Evolutionary conservation across 306 rosid species (phyloP).

Genomic region (Lagenaria siceraria): DNA sequence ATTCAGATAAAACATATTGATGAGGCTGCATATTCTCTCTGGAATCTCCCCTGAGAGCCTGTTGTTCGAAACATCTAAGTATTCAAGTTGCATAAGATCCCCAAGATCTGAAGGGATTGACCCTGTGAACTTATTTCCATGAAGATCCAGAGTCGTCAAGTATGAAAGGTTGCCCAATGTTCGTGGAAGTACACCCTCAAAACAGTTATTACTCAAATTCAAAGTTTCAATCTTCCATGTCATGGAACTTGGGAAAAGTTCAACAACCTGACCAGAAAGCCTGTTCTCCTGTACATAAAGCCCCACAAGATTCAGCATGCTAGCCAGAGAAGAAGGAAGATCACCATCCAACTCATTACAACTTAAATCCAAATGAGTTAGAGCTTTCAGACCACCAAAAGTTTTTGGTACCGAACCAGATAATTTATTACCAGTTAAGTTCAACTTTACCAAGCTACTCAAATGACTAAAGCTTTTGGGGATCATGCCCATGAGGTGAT

Average conservation of each 20-base stretch:
- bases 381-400: conserved; percentile 51
- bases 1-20: conserved; percentile 47
- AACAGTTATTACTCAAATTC: conserved; percentile 60
- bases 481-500: conserved; percentile 47
- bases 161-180: conserved; percentile 71
- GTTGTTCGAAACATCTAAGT: conserved; percentile 66
- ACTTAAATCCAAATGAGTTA: conserved; percentile 74
- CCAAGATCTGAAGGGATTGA: conserved; percentile 76
- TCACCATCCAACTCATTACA: conserved; percentile 56
- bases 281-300: conserved; percentile 71
- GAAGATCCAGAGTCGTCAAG: conserved; percentile 75
- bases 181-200: conserved; percentile 50
- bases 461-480: conserved; percentile 55
- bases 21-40: conserved; percentile 57
- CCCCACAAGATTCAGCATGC: conserved; percentile 57
- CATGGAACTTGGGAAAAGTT: conserved; percentile 49
- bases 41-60: conserved; percentile 62
- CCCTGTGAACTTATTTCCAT: conserved; percentile 52
- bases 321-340: conserved; percentile 67
- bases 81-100: conserved; percentile 62
- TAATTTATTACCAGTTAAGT: conserved; percentile 67
- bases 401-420: conserved; percentile 53
- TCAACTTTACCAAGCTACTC: conserved; percentile 73
- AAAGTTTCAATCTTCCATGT: conserved; percentile 83
- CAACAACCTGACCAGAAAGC: conserved; percentile 48